Conservation (phyloP, 768 basidiomycete species). For the Boletus sp. region DNA sequence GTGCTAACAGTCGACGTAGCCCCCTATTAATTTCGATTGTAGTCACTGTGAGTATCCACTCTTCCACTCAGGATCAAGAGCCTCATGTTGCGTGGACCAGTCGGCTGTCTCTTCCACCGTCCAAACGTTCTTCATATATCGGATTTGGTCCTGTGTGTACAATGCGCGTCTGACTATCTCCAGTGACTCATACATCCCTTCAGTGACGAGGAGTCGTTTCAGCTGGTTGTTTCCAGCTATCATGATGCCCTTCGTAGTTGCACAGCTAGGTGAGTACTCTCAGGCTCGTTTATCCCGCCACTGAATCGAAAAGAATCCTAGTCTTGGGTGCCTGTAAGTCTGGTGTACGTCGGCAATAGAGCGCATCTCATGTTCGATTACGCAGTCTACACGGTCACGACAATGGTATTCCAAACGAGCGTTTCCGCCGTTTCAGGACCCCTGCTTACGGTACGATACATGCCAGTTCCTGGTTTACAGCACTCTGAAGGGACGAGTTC, state of each 20-base stretch:
- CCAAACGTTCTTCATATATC: conserved; percentile 28
- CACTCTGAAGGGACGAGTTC: conserved; percentile 4
- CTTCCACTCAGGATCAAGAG: neutral
- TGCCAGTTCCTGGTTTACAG: neutral
- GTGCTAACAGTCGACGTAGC: conserved; percentile 14
- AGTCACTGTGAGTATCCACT: conserved; percentile 18
- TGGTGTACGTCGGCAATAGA: neutral
- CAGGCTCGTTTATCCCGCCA: neutral
- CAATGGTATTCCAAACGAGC: conserved; percentile 15
- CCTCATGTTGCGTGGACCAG: conserved; percentile 18
- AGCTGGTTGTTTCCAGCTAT: conserved; percentile 19
- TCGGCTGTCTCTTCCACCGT: conserved; percentile 20
- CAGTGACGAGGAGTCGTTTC: conserved; percentile 16
- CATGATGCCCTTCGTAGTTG: conserved; percentile 17
- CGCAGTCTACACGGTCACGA: conserved; percentile 16
- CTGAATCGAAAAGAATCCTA: conserved; percentile 6
- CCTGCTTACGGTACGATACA: conserved; percentile 16
- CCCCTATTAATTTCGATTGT: conserved; percentile 20
- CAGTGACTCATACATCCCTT: neutral
- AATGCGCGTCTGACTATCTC: neutral
- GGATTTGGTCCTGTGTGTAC: conserved; percentile 24
- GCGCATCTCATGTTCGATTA: conserved; percentile 2
- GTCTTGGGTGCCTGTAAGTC: conserved; percentile 18
- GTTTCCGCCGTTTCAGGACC: conserved; percentile 17
- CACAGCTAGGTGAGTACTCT: conserved; percentile 14